Evolutionary conservation across 208 protist species (phyloP), one percentile per base, ranked within the genome.

Genomic region (Phytomonas sp.): DNA sequence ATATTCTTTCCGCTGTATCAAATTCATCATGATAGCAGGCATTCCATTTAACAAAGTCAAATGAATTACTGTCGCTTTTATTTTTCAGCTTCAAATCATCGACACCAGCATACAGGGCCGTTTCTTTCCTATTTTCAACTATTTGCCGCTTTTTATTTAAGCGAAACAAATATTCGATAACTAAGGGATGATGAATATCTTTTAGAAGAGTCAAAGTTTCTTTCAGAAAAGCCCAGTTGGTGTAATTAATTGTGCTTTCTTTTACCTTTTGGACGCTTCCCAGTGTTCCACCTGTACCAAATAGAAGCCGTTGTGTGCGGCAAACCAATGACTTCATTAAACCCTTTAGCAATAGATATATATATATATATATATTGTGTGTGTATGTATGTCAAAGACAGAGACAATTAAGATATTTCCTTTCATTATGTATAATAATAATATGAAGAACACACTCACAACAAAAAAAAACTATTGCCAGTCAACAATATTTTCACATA

Each of bases 101-200:
- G 26, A 30, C 26, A n/a, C 34, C 26, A 78, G 66, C 33, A 63
- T 32, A 33, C 34, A 45, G 6, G 42, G 33, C 23, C n/a, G 34
- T 49, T 65, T 66, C 64, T 70, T 72, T 69, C n/a, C 29, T 33
- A 66, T 75, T 33, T 32, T 74, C 64, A 12, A 49, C 49, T 19
- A 59, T 65, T 30, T 63, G 7, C 23, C 76, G 72, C 67, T 91
- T 93, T 60, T 86, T 67, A 42, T 92, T 67, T 29, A 95, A 71
- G 3, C 90, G 87, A 67, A 95, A 29, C 68, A 95, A 78, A 70
- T 95, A 95, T 71, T 95, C 87, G 3, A 81, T 83, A 14, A 95
- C 87, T 0, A 95, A 81, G 16, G 87, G 87, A 68, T 95, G 90
- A 60, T 95, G 90, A 67, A 89, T 40, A 29, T 72, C 65, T 29